These are phyloP conservation scores for Tricholoma bakamatsutake DNA, from an alignment of 768 basidiomycete species.

Conservation along the genomic window DNA sequence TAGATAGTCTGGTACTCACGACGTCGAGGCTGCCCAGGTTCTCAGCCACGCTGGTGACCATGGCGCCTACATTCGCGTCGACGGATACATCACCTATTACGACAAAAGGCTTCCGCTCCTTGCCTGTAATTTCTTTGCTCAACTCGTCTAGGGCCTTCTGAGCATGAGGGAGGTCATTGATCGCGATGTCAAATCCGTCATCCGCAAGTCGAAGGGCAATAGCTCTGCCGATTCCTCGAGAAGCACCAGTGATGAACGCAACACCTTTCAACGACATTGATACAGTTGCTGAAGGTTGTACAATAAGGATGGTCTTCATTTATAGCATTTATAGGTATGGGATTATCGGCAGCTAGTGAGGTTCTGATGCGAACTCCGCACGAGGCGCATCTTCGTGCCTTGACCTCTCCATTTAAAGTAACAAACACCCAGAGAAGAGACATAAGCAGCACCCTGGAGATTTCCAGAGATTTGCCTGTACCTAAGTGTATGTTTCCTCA, in stretches of 20 bases:
- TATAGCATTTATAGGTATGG: background rate
- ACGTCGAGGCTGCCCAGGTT: slow-evolving; percentile 24
- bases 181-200: slow-evolving; percentile 10
- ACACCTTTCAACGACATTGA: slow-evolving; percentile 4
- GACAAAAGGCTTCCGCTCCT: slow-evolving; percentile 10
- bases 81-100: slow-evolving; percentile 16
- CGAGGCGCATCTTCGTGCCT: background rate
- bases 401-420: background rate
- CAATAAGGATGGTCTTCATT: background rate
- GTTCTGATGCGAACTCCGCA: background rate
- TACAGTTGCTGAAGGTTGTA: background rate
- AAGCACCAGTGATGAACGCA: slow-evolving; percentile 12
- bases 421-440: background rate
- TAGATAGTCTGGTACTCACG: slow-evolving; percentile 13
- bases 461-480: too few relatives aligned
- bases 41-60: slow-evolving; percentile 17
- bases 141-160: background rate
- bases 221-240: slow-evolving; percentile 10
- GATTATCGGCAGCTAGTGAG: too few relatives aligned
- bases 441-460: too few relatives aligned
- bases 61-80: slow-evolving; percentile 16
- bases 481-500: too few relatives aligned
- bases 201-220: slow-evolving; percentile 8
- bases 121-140: slow-evolving; percentile 13
- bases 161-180: slow-evolving; percentile 30